Base-by-base conservation (phyloP, 2,329 filamentous ascomycete genomes). In the Pyrenophora seminiperda region DNA sequence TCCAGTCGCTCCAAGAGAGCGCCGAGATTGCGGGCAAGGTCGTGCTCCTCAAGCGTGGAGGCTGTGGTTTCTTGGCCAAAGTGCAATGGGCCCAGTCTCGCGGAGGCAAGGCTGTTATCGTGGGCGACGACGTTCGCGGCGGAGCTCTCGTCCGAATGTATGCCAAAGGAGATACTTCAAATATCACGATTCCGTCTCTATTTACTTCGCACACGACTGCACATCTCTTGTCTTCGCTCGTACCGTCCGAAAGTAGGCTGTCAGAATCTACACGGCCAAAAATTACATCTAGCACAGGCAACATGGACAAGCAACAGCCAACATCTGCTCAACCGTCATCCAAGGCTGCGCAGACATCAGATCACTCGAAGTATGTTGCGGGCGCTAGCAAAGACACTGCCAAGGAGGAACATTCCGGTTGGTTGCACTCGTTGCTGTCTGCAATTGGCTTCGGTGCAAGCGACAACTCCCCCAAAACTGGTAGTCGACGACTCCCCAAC, bases 61-160 rank as follows among this genome's bases (percentile, higher is more conserved):
- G 93, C 6, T 99, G 94, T 73, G 94, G 94, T 4, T 99, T 99
- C 71, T 75, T 97, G 53, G 93, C 97, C 70, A 99, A 99, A 75
- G 91, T 94, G 57, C 93, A 95, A 77, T 99, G 94, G 94, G 91
- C 89, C 10, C 94, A 99, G 72, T 83, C 91, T 54, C 84, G 94
- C 66, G 94, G 94, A 18, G 94, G 89, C 15, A 82, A 91, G 52
- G 94, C 90, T 29, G 79, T 99, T 53, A 95, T 99, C 58, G 92
- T 99, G 3, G 94, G 94, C 19, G 94, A 99, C 72, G 89, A 97
- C 71, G 88, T 90, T 50, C 89, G 90, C 54, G 93, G 93, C 36
- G 92, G 91, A 3, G 89, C 89, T 29, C 77, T 99, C 54, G 90
- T 97, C 41, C 94, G 95, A 63, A 99, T 99, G 94, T 97, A 96